Base-by-base conservation (phyloP, 352 stramenopile species). In the Lagenidium sp. region DNA sequence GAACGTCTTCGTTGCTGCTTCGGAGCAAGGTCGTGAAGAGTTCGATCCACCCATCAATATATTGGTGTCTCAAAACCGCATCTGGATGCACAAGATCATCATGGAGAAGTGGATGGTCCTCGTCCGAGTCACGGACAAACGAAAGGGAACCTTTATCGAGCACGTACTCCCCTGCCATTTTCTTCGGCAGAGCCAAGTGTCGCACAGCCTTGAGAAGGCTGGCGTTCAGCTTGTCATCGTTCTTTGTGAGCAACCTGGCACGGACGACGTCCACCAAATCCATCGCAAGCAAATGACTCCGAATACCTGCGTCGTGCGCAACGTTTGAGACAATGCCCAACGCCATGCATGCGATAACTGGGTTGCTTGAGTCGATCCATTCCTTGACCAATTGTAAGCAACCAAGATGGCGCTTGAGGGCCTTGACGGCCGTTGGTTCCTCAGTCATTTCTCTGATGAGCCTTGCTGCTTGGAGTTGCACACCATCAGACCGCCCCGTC, bases 21-120 rank as follows among this genome's bases (percentile, higher is more conserved):
- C 65, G 64, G 6, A 85, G 31, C 24, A 82, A 81, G 10, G 71
- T 57, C 7, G 72, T 84, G 43, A 85, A 85, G n/a, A 88, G 36
- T 36, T 85, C 76, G 38, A 88, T 85, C 76, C 76, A 89, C 4
- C 76, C 76, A 40, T 82, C 69, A 2, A 86, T 66, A 50, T 83
- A 82, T 23, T 68, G 64, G 25, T 68, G 58, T 4, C 50, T 63
- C 7, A 65, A 36, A 16, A 78, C 55, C 11, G 58, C 47, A 15
- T 59, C 60, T 1, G 72, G 65, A 8, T 65, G 64, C 24, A 82
- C 61, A 12, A 84, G 58, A 23, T 82, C 72, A 31, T 87, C 71
- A 31, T 76, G 53, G 16, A 85, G 63, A 12, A 82, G 50, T 1
- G 63, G 59, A 15, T 63, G 38, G 25, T 75, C 61, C 19, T 83